Conservation (phyloP, 768 basidiomycete genomes). For the Lactarius hatsudake region DNA sequence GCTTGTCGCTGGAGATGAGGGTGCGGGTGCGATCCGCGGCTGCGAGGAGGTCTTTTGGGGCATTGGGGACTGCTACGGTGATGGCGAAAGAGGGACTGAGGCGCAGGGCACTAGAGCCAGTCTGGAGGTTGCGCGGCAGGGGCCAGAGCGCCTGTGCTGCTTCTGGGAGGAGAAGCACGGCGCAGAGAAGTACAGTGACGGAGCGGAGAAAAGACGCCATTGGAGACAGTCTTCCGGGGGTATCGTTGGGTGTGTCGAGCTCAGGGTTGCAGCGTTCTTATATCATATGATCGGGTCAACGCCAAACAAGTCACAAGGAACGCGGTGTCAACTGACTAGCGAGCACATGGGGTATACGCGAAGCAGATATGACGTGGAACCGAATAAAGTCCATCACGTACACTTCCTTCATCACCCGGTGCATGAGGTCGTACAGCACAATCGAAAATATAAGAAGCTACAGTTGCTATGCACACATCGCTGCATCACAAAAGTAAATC, state of each 20-base stretch:
- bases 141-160: conserved; percentile 38
- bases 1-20: conserved; percentile 46
- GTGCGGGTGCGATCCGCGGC: conserved; percentile 51
- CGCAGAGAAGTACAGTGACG: conserved; percentile 9
- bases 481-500: conserved; percentile 41
- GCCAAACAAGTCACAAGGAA: background rate
- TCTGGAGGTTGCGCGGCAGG: conserved; percentile 32
- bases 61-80: conserved; percentile 39
- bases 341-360: background rate
- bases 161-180: conserved; percentile 28
- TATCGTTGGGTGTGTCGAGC: background rate
- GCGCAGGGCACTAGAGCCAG: conserved; percentile 34
- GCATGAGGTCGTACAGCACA: background rate
- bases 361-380: background rate
- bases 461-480: background rate
- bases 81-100: conserved; percentile 55
- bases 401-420: background rate
- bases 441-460: background rate
- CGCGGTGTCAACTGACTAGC: too few relatives aligned
- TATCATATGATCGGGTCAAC: background rate
- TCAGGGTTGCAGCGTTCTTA: background rate
- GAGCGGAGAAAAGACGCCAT: background rate
- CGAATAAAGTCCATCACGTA: background rate
- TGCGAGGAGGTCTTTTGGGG: conserved; percentile 56
- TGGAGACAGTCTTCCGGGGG: background rate